Percentiles rank a stretch among this genome's conserved stretches.
phyloP scores from a whole-genome alignment of 805 yeast species.

The Pichia kluyveri region DNA sequence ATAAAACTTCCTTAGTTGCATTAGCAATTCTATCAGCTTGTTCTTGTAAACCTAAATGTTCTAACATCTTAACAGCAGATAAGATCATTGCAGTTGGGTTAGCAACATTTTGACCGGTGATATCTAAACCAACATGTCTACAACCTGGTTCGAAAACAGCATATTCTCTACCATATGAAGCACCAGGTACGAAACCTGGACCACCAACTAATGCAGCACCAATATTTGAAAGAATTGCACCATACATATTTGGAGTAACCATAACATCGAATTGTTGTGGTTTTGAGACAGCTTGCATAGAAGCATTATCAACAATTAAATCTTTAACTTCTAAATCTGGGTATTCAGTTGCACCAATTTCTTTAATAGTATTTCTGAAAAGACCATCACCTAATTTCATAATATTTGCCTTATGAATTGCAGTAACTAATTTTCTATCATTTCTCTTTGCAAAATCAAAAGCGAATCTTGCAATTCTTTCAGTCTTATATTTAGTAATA shows the following conservation, averaged over 20 bases:
- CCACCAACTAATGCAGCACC: slow-evolving; percentile 98
- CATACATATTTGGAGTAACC: slow-evolving; percentile 97
- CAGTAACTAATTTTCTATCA: slow-evolving; percentile 87
- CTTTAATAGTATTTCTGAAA: slow-evolving; percentile 88
- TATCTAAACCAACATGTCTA: slow-evolving; percentile 97
- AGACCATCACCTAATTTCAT: slow-evolving; percentile 98
- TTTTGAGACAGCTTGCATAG: slow-evolving; percentile 97
- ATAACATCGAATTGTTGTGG: slow-evolving; percentile 98
- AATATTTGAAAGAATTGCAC: slow-evolving; percentile 93
- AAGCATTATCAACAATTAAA: slow-evolving; percentile 96
- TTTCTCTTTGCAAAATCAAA: slow-evolving; percentile 91
- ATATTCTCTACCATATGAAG: slow-evolving; percentile 93
- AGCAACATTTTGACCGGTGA: slow-evolving; percentile 89
- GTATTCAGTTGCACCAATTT: slow-evolving; percentile 76
- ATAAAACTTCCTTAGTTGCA: slow-evolving; percentile 85
- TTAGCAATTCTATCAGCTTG: slow-evolving; percentile 79
- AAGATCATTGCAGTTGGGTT: slow-evolving; percentile 98
- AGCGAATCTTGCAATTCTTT: slow-evolving; percentile 95
- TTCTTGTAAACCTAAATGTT: slow-evolving; percentile 85
- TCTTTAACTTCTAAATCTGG: slow-evolving; percentile 78
- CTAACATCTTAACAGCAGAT: slow-evolving; percentile 83
- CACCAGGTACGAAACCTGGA: slow-evolving; percentile 98
- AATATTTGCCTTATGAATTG: slow-evolving; percentile 98
- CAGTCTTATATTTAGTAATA: slow-evolving; percentile 89
- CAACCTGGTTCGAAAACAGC: slow-evolving; percentile 99